Evolutionary conservation across 169 alveolate genomes (phyloP), one percentile per base, ranked within the genome.

Genomic region (Plasmodium berghei): DNA sequence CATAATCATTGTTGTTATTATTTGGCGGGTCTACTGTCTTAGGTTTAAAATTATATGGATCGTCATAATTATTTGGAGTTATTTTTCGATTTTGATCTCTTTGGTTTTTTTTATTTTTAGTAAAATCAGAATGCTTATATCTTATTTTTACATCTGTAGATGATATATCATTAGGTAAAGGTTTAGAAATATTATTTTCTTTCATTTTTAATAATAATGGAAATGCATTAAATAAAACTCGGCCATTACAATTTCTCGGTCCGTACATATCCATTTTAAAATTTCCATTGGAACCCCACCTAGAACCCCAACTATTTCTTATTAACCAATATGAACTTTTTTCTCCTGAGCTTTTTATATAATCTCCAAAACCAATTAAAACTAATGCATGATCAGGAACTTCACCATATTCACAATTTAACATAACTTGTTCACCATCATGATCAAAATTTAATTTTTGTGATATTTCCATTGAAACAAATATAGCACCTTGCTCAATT

Each of bases 281-380:
- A 48, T 77, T 77, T 5, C 89, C 89, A 49, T 26, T 77, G 58
- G 63, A 77, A 5, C 89, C 89, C 89, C 89, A 77, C 1, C 66
- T 77, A 2, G 89, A 46, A 1, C 89, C 89, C 89, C 89, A 77
- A 28, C 89, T 77, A 56, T 77, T 77, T 77, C 89, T 16, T n/a
- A 77, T 6, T 49, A 77, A 26, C 89, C 89, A 77, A 18, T 77
- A 77, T 8, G 92, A 66, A 48, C 93, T 72, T 52, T 63, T 77
- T 18, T 77, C 73, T 12, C 87, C 89, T 24, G 67, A 28, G 1
- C 85, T 48, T 28, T 66, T 72, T 46, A 80, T 40, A 67, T 89
- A 89, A 42, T 66, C 83, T 20, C 93, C 93, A 89, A 67, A 89
- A 9, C 93, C 93, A 58, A 89, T 89, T 69, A 89, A 46, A 20